Conservation (phyloP, 2,329 filamentous ascomycete species). For the Daldinia sp. region DNA sequence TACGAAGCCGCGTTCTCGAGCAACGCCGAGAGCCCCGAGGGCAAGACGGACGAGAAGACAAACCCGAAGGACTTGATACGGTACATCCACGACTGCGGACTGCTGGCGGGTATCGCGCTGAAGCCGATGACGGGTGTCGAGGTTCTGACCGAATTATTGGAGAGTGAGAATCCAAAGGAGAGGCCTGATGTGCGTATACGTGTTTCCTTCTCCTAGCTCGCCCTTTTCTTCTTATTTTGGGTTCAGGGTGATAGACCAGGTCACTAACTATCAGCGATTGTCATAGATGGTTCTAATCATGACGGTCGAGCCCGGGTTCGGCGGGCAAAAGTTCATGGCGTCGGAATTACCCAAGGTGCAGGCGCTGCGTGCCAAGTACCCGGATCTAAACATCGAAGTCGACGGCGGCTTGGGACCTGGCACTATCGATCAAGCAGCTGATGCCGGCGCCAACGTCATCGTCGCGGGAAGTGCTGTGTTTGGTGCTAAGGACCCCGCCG, state of each 20-base stretch:
- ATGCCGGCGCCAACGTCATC: constrained; percentile 97
- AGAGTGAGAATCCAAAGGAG: constrained; percentile 75
- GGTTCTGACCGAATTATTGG: constrained; percentile 90
- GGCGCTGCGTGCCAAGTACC: constrained; percentile 83
- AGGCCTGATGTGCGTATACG: constrained; percentile 78
- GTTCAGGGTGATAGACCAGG: too few species aligned
- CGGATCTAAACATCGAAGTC: constrained; percentile 94
- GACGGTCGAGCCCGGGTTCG: constrained; percentile 97
- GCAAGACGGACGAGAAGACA: constrained; percentile 73
- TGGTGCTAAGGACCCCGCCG: constrained; percentile 84
- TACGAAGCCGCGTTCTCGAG: constrained; percentile 95
- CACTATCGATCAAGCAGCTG: constrained; percentile 92
- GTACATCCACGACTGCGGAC: constrained; percentile 87
- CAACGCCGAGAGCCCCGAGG: constrained; percentile 81
- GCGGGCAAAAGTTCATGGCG: constrained; percentile 98
- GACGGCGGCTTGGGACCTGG: constrained; percentile 88
- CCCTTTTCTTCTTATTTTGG: background rate
- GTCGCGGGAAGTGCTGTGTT: constrained; percentile 97
- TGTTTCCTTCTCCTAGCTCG: background rate
- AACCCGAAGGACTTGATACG: constrained; percentile 84
- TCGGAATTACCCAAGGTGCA: constrained; percentile 93
- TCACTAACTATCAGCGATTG: background rate
- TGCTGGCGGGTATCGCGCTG: constrained; percentile 93
- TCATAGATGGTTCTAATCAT: constrained; percentile 95
- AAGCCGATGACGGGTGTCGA: constrained; percentile 92